phyloP scores from a whole-genome alignment of 257 asterid genomes.

The Przewalskia tangutica region DNA sequence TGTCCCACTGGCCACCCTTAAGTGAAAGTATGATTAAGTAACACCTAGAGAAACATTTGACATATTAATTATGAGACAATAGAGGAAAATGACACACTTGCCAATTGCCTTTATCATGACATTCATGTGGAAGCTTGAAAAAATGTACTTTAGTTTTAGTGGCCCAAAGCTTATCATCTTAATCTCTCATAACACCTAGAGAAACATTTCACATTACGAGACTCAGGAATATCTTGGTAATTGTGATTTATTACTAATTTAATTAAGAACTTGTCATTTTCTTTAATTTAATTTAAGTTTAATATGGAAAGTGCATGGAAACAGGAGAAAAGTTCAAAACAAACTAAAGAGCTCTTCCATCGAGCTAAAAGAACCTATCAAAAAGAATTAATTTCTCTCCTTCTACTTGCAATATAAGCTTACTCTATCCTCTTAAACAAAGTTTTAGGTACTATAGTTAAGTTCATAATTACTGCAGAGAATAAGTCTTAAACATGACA shows the following conservation, averaged over 20 bases:
- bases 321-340: not conserved
- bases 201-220: constrained; percentile 8
- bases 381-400: not conserved
- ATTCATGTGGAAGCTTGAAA: constrained; percentile 5
- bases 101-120: not conserved
- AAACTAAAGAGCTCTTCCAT: not conserved
- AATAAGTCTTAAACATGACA: too few species aligned
- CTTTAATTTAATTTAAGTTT: not conserved
- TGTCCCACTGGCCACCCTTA: too few species aligned
- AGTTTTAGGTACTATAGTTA: not conserved
- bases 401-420: not conserved
- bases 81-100: not conserved
- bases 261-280: not conserved
- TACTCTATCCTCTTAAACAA: not conserved
- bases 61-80: not conserved
- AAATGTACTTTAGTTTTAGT: constrained; percentile 7
- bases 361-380: too few species aligned
- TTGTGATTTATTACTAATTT: not conserved
- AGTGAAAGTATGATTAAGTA: constrained; percentile 7
- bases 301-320: not conserved
- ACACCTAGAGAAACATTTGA: constrained; percentile 23
- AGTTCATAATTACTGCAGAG: not conserved
- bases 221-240: constrained; percentile 16
- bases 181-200: constrained; percentile 31
- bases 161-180: constrained; percentile 13